These are phyloP conservation scores for Posidonia australis DNA, from an alignment of 106 monocot genomes.

Conservation along the genomic window DNA sequence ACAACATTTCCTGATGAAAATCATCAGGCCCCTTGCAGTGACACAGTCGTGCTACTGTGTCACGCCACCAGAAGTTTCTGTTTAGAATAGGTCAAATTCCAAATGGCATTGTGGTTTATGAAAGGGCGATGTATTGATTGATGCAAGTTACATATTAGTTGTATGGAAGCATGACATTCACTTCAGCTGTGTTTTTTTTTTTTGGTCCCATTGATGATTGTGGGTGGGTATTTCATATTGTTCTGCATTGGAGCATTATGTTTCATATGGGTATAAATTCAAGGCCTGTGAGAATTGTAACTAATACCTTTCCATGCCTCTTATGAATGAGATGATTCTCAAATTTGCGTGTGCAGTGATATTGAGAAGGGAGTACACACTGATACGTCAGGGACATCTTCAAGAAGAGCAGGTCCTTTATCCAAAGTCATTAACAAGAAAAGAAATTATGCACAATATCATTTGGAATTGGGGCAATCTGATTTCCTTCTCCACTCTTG, in stretches of 20 bases:
- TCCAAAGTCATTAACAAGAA: constrained; percentile 11
- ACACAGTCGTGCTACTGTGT: too few relatives aligned
- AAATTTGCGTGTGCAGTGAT: not conserved
- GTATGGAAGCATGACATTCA: not conserved
- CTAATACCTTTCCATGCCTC: not conserved
- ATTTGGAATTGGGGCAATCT: constrained; percentile 21
- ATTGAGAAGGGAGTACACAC: not conserved
- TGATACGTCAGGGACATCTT: not conserved
- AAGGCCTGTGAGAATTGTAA: too few relatives aligned
- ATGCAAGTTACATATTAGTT: not conserved
- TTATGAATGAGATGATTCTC: not conserved
- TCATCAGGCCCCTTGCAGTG: too few relatives aligned
- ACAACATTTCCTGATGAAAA: too few relatives aligned
- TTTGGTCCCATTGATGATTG: not conserved
- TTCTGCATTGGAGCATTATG: too few relatives aligned
- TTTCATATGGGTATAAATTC: not conserved
- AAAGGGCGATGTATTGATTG: not conserved
- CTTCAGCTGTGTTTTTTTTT: too few relatives aligned
- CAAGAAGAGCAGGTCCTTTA: not conserved
- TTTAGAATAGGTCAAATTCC: too few relatives aligned
- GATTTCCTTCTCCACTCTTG: constrained; percentile 22
- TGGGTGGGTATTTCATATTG: not conserved
- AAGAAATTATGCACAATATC: constrained; percentile 22
- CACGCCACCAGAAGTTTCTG: too few relatives aligned
- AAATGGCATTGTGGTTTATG: too few relatives aligned